Conservation (phyloP, 129 eudicot species). For the Helianthus tuberosus region DNA sequence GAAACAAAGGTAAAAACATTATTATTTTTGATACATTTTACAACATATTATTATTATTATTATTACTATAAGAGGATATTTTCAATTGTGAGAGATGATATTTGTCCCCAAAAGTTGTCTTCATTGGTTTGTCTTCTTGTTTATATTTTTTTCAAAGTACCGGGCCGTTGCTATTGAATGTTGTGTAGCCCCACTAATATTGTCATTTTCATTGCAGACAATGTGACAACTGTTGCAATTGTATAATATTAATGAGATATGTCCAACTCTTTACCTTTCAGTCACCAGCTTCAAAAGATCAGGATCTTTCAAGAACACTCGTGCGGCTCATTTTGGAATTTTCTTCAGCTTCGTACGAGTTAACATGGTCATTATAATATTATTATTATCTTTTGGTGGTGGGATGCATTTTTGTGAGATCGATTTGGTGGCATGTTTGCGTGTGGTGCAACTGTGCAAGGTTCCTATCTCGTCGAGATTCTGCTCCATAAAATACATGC, state of each 20-base stretch:
- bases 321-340: conserved; percentile 31
- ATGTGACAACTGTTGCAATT: conserved; percentile 27
- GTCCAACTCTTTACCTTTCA: conserved; percentile 2
- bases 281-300: conserved; percentile 31
- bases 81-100: neutral
- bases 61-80: no score
- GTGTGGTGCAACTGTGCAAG: no score
- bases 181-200: conserved; percentile 22
- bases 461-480: no score
- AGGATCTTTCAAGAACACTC: conserved; percentile 26
- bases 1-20: no score
- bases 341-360: neutral
- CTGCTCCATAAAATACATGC: no score
- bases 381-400: no score
- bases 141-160: neutral
- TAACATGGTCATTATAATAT: neutral
- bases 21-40: no score
- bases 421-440: no score
- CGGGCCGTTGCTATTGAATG: conserved; percentile 20
- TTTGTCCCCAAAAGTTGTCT: neutral
- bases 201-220: conserved; percentile 33
- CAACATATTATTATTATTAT: no score
- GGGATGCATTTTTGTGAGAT: no score
- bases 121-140: neutral
- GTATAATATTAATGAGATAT: conserved; percentile 14